Evolutionary conservation across 345 rosid genomes (phyloP), one percentile per base, ranked within the genome.

Genomic region (Physaria fendleri): DNA sequence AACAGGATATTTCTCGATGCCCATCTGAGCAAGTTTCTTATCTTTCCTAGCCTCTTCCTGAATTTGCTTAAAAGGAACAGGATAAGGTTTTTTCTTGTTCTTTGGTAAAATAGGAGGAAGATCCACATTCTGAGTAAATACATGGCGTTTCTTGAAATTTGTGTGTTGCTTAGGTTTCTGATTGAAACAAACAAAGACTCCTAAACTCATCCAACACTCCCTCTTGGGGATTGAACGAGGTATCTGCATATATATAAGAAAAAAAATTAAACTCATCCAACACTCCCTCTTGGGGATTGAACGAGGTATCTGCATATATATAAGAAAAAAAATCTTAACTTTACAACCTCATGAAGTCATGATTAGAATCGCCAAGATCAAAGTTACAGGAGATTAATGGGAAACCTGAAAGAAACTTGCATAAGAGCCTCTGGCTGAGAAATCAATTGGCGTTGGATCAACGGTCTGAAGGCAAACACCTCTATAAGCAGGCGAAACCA

Each of bases 1-100:
- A 11, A 91, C 39, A 33, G 92, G 90, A 65, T 61, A 91, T n/a
- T n/a, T n/a, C n/a, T 23, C 2, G 2, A 3, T 2, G 4, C 2
- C 25, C 25, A 2, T 4, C 4, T 23, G 2, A 5, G 0, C 25
- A 23, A 23, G 2, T 23, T 0, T 23, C 25, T 5, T 23, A 23
- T 0, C 25, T 0, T 2, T 3, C 4, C 25, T 23, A 2, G 25
- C 25, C 4, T 23, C 25, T 23, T 23, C 4, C 25, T 23, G 4
- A 2, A 23, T 23, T 23, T 23, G 25, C 25, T 23, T 23, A 23
- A 23, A 23, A 23, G 25, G 25, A 23, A 23, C 25, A 23, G 2
- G 25, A 23, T 23, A 23, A 23, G 4, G 25, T 23, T 23, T 23
- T 23, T 23, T 23, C 25, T 23, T n/a, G n/a, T n/a, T n/a, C n/a